Conservation (phyloP, 108 stramenopile species). For the Cyclotella sp. region DNA sequence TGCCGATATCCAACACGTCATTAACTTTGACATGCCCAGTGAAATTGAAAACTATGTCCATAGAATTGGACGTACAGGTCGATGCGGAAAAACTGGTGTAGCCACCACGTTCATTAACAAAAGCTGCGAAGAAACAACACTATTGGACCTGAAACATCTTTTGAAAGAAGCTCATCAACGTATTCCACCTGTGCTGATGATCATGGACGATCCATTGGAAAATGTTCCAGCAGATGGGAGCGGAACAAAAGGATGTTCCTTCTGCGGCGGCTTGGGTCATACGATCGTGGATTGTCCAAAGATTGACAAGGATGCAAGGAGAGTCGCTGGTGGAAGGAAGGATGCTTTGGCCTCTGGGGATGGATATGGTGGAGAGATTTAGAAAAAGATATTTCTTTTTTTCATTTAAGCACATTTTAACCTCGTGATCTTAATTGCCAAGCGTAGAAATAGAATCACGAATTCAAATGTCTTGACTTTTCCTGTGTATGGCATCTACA, state of each 20-base stretch:
- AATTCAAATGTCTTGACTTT: not conserved
- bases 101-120: conserved; percentile 99
- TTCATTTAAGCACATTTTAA: not conserved
- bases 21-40: conserved; percentile 99
- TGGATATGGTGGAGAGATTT: conserved; percentile 91
- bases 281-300: conserved; percentile 98
- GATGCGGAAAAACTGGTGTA: conserved; percentile 98
- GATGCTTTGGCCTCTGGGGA: conserved; percentile 90
- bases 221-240: conserved; percentile 59
- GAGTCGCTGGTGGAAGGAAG: conserved; percentile 87
- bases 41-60: conserved; percentile 98
- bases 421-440: not conserved
- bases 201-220: conserved; percentile 96
- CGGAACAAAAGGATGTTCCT: conserved; percentile 94
- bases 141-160: conserved; percentile 97
- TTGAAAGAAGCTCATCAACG: conserved; percentile 98
- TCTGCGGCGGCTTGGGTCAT: conserved; percentile 99
- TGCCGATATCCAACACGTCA: conserved; percentile 97
- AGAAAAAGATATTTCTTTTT: not conserved
- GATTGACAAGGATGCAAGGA: conserved; percentile 97
- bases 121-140: conserved; percentile 86
- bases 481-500: too few relatives aligned
- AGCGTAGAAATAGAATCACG: not conserved
- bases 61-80: conserved; percentile 98
- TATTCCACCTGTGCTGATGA: conserved; percentile 97